A percentile compares a stretch with the other conserved stretches of the same genome.
These are phyloP conservation scores for Aspergillus hortae DNA, from an alignment of 2,329 filamentous ascomycete species.

Conservation along the genomic window DNA sequence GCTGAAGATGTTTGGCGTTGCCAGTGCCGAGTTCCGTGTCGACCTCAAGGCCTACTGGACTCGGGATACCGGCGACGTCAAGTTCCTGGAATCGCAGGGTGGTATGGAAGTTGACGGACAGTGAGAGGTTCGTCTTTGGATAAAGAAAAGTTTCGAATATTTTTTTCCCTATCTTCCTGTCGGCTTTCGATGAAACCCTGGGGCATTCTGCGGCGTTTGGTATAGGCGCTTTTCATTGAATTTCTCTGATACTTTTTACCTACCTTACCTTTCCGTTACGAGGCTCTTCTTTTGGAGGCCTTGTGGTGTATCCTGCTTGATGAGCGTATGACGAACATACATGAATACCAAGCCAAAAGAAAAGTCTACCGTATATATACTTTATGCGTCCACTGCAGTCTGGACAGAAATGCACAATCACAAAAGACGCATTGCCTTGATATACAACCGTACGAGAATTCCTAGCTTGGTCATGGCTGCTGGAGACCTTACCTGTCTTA, in stretches of 20 bases:
- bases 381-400: background rate
- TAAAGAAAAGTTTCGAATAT: background rate
- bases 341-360: slow-evolving; percentile 26
- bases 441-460: slow-evolving; percentile 19
- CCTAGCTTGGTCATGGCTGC: slow-evolving; percentile 23
- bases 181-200: slow-evolving; percentile 18
- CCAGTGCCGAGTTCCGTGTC: slow-evolving; percentile 86
- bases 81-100: slow-evolving; percentile 35
- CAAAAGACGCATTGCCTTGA: slow-evolving; percentile 14
- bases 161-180: slow-evolving; percentile 14
- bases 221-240: slow-evolving; percentile 26
- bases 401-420: background rate
- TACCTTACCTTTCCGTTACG: slow-evolving; percentile 13
- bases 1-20: slow-evolving; percentile 89
- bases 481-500: slow-evolving; percentile 43
- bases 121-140: slow-evolving; percentile 5
- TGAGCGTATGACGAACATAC: slow-evolving; percentile 28
- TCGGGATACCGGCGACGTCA: slow-evolving; percentile 37
- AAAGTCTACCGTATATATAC: slow-evolving; percentile 4
- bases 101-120: slow-evolving; percentile 43
- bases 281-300: background rate
- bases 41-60: slow-evolving; percentile 65
- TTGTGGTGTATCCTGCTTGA: slow-evolving; percentile 21
- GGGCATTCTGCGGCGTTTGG: slow-evolving; percentile 38
- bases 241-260: slow-evolving; percentile 17